Percentiles rank a stretch among this genome's conserved stretches.
These are phyloP conservation scores for Nakataea oryzae DNA, from an alignment of 2,329 filamentous ascomycete genomes.

Conservation along the genomic window DNA sequence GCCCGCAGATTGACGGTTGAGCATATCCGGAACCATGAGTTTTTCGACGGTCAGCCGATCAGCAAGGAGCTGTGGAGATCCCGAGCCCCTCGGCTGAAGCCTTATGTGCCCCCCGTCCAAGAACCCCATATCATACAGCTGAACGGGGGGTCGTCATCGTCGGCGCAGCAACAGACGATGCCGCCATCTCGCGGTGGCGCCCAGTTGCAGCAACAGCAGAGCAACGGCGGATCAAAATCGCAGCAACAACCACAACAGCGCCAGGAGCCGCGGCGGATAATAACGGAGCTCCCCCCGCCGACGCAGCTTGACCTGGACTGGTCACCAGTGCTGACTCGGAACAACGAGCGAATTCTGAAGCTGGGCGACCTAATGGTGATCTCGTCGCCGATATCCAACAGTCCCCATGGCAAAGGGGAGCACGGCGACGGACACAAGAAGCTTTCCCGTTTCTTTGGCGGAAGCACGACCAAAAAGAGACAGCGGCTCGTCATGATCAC, in stretches of 20 bases:
- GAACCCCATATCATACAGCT: slow-evolving; percentile 68
- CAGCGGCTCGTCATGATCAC: slow-evolving; percentile 93
- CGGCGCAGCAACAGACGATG: slow-evolving; percentile 10
- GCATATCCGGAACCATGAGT: slow-evolving; percentile 92
- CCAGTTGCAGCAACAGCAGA: slow-evolving; percentile 16
- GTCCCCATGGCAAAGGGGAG: slow-evolving; percentile 59
- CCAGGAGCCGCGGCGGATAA: slow-evolving; percentile 47
- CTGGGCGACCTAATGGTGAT: slow-evolving; percentile 83
- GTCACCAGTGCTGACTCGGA: slow-evolving; percentile 86
- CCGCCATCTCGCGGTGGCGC: slow-evolving; percentile 15
- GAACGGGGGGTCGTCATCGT: slow-evolving; percentile 37
- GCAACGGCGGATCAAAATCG: background rate
- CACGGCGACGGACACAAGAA: slow-evolving; percentile 66
- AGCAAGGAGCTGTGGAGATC: slow-evolving; percentile 79
- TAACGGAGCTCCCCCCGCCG: slow-evolving; percentile 92
- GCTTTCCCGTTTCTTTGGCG: slow-evolving; percentile 86
- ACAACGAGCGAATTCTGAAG: slow-evolving; percentile 90
- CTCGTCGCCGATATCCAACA: slow-evolving; percentile 66
- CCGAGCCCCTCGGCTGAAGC: slow-evolving; percentile 77
- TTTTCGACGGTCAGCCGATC: slow-evolving; percentile 82
- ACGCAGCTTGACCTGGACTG: slow-evolving; percentile 97
- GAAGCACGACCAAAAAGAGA: slow-evolving; percentile 82
- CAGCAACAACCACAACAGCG: background rate
- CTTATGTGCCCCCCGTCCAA: slow-evolving; percentile 67
- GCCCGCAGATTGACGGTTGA: slow-evolving; percentile 77